phyloP scores from a whole-genome alignment of 2,329 filamentous ascomycete genomes.

The Metarhizium guizhouense region DNA sequence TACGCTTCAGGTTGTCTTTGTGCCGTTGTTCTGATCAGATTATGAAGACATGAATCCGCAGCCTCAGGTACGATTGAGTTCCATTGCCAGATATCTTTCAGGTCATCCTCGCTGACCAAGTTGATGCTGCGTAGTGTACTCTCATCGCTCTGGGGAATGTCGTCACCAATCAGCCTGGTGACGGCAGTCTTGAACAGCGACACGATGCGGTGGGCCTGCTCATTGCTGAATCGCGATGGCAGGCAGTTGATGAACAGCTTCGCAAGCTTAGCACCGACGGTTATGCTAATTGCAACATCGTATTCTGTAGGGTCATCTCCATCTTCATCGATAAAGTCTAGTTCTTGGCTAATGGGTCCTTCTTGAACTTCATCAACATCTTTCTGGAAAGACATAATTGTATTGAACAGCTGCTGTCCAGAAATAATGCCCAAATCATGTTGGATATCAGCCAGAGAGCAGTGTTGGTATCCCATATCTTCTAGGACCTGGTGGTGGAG shows the following conservation, averaged over 20 bases:
- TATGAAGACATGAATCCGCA: neutral
- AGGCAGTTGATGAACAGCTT: conserved; percentile 1
- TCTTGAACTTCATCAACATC: neutral
- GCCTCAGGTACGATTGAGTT: neutral
- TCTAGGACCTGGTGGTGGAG: conserved; percentile 36
- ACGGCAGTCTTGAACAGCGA: neutral
- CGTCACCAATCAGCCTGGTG: neutral
- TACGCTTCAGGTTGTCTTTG: neutral
- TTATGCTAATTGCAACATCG: conserved; percentile 15
- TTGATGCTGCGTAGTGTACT: neutral
- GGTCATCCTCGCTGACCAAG: neutral
- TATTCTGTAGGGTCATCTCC: conserved; percentile 17
- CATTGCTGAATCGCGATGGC: conserved; percentile 1
- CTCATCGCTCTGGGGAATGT: neutral
- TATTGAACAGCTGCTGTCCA: conserved; percentile 20
- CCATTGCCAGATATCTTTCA: conserved; percentile 4
- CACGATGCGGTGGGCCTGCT: neutral
- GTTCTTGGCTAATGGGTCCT: neutral
- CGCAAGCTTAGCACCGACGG: neutral
- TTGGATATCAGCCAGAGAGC: conserved; percentile 38
- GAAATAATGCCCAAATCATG: conserved; percentile 16
- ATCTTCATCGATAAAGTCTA: conserved; percentile 3
- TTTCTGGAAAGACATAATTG: conserved; percentile 22
- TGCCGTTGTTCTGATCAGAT: neutral
- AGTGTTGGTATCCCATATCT: conserved; percentile 38